phyloP scores from a whole-genome alignment of 176 grass and related monocot genomes.

The Musa troglodytarum region DNA sequence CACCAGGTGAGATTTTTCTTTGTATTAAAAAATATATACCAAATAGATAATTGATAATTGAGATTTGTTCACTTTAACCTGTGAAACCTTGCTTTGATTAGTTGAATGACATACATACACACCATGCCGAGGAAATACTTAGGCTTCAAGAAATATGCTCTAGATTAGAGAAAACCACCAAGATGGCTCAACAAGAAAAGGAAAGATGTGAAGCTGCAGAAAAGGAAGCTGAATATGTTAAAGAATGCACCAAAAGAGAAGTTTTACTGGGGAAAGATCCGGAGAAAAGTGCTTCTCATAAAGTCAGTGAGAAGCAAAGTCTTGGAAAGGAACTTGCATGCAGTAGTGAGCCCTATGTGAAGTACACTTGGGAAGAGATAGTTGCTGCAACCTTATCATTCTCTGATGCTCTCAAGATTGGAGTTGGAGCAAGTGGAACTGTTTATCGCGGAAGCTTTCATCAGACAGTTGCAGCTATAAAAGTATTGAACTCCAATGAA shows the following conservation, averaged over 20 bases:
- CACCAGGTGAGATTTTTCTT: slow-evolving; percentile 34
- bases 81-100: slow-evolving; percentile 21
- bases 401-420: slow-evolving; percentile 50
- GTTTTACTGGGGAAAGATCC: slow-evolving; percentile 17
- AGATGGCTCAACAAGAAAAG: slow-evolving; percentile 31
- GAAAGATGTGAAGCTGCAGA: background rate
- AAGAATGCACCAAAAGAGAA: slow-evolving; percentile 9
- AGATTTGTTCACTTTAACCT: slow-evolving; percentile 5
- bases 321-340: background rate
- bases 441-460: slow-evolving; percentile 79
- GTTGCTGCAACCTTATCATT: slow-evolving; percentile 68
- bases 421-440: slow-evolving; percentile 54
- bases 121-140: slow-evolving; percentile 46
- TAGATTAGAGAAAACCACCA: slow-evolving; percentile 17
- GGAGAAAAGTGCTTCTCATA: slow-evolving; percentile 20
- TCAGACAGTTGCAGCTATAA: slow-evolving; percentile 59
- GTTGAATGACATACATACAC: slow-evolving; percentile 26
- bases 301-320: slow-evolving; percentile 29
- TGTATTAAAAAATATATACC: background rate
- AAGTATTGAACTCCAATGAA: slow-evolving; percentile 59
- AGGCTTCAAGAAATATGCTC: slow-evolving; percentile 32
- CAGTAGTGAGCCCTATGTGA: slow-evolving; percentile 20
- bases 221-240: background rate
- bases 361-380: slow-evolving; percentile 81
- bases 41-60: background rate